Evolutionary conservation across 2,329 filamentous ascomycete species (phyloP).

Genomic region (Talaromyces sp.): DNA sequence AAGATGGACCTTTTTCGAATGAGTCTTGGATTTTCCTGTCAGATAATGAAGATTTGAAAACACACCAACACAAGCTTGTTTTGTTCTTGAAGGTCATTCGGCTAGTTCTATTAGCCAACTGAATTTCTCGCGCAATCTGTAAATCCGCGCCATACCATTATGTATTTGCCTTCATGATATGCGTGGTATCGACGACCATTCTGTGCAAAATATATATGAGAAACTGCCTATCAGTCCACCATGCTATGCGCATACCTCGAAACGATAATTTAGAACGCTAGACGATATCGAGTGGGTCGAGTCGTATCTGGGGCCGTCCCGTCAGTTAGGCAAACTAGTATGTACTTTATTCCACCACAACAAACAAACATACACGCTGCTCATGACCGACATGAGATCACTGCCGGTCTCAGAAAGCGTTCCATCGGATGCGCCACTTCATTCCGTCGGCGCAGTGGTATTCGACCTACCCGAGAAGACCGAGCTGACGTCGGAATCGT

Average conservation of each 20-base stretch:
- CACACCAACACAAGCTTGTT: conserved; percentile 13
- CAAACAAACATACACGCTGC: conserved; percentile 7
- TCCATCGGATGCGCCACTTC: not conserved
- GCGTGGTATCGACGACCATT: conserved; percentile 15
- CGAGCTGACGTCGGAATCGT: conserved; percentile 6
- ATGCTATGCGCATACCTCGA: conserved; percentile 9
- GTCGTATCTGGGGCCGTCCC: not conserved
- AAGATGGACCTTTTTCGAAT: conserved; percentile 9
- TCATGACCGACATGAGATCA: conserved; percentile 11
- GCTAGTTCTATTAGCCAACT: conserved; percentile 4
- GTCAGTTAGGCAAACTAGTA: not conserved
- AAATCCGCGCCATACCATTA: conserved; percentile 9
- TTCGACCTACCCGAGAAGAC: conserved; percentile 5
- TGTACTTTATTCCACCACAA: not conserved
- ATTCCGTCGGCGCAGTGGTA: conserved; percentile 13
- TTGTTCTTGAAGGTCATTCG: conserved; percentile 15
- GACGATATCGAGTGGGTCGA: conserved; percentile 14
- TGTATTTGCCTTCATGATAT: conserved; percentile 15
- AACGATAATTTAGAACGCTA: conserved; percentile 14
- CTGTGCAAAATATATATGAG: conserved; percentile 1
- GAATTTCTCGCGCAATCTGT: not conserved
- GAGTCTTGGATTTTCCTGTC: not conserved
- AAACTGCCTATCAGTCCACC: not conserved
- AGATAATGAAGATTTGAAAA: not conserved
- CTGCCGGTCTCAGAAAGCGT: not conserved